A percentile compares a stretch with the other conserved stretches of the same genome.
phyloP scores from a whole-genome alignment of 768 basidiomycete genomes.

The Boletellus ananiceps region DNA sequence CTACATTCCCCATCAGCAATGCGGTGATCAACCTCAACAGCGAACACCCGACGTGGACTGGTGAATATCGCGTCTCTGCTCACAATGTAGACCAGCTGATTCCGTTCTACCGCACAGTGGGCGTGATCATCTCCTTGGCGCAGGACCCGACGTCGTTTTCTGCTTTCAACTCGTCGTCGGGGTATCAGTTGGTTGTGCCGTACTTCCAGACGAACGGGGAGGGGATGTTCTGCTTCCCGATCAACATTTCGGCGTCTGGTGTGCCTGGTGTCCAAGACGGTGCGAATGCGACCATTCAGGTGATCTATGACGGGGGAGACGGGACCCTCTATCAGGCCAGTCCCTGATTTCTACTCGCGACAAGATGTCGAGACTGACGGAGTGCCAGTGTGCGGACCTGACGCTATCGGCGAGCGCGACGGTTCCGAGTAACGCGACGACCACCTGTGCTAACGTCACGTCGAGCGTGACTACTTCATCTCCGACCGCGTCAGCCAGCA shows the following conservation, averaged over 20 bases:
- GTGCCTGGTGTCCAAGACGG: slow-evolving; percentile 54
- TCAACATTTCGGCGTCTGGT: slow-evolving; percentile 50
- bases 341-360: background rate
- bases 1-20: slow-evolving; percentile 60
- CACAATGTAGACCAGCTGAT: background rate
- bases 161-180: slow-evolving; percentile 49
- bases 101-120: slow-evolving; percentile 35
- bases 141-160: slow-evolving; percentile 59
- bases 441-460: slow-evolving; percentile 33
- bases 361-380: background rate
- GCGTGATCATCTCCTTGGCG: slow-evolving; percentile 49
- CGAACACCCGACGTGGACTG: background rate
- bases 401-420: slow-evolving; percentile 54
- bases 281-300: slow-evolving; percentile 68
- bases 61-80: background rate
- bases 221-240: slow-evolving; percentile 63
- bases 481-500: slow-evolving; percentile 16
- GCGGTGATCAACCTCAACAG: slow-evolving; percentile 46
- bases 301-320: slow-evolving; percentile 68
- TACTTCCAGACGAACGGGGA: slow-evolving; percentile 51
- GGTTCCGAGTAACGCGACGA: slow-evolving; percentile 40
- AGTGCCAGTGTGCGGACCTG: slow-evolving; percentile 70
- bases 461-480: slow-evolving; percentile 10
- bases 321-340: slow-evolving; percentile 63
- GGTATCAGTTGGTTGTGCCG: slow-evolving; percentile 36